Evolutionary conservation across 768 basidiomycete genomes (phyloP).

Genomic region (Albatrellus ellisii): DNA sequence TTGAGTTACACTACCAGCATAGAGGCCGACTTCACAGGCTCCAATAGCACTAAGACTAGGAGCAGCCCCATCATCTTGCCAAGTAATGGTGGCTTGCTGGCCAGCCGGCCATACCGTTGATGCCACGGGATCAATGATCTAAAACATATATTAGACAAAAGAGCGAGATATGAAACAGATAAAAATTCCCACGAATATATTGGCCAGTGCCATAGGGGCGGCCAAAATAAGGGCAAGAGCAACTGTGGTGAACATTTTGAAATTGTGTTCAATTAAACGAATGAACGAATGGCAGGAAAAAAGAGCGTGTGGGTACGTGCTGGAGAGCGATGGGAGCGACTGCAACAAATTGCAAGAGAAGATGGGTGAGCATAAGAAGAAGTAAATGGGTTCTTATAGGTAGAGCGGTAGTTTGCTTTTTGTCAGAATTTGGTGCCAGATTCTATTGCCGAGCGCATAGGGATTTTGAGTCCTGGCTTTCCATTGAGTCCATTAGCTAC

Average conservation of each 20-base stretch:
- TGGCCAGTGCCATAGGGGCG: conserved; percentile 7
- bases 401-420: too few relatives aligned
- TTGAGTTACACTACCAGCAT: conserved; percentile 42
- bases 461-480: conserved; percentile 1
- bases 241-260: conserved; percentile 11
- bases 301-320: conserved; percentile 5
- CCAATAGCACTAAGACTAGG: conserved; percentile 45
- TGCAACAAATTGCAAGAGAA: neutral
- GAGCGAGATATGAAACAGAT: neutral
- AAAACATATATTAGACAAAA: neutral
- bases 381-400: neutral
- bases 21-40: conserved; percentile 39
- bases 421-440: neutral
- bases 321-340: conserved; percentile 1
- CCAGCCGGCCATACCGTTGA: conserved; percentile 36
- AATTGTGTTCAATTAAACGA: neutral
- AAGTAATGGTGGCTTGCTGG: conserved; percentile 33
- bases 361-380: neutral
- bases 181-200: conserved; percentile 8
- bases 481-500: conserved; percentile 7
- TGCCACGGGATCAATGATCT: conserved; percentile 48
- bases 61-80: conserved; percentile 39
- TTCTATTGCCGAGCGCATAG: neutral
- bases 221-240: conserved; percentile 7
- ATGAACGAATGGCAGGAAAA: conserved; percentile 10